Evolutionary conservation across 129 eudicot species (phyloP).

Genomic region (Chrysanthemum seticuspe): DNA sequence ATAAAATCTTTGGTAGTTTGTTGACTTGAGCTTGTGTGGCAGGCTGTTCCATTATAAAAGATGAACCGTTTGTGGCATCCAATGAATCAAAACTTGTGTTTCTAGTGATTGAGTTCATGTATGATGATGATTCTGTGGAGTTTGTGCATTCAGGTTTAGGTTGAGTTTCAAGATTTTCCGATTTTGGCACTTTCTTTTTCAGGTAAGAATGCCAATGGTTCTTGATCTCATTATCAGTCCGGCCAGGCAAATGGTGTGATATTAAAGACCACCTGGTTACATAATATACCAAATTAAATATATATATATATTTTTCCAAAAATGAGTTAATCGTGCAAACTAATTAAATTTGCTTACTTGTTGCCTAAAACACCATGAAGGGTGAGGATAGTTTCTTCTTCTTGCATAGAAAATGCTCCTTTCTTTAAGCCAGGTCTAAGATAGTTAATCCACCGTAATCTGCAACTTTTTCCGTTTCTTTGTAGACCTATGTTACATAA

Average conservation of each 20-base stretch:
- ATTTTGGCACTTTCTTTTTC: slow-evolving; percentile 43
- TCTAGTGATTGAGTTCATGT: slow-evolving; percentile 30
- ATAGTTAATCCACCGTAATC: slow-evolving; percentile 93
- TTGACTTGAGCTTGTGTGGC: slow-evolving; percentile 26
- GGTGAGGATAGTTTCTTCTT: slow-evolving; percentile 57
- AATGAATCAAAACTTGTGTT: slow-evolving; percentile 37
- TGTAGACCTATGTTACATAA: slow-evolving; percentile 51
- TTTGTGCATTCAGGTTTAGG: slow-evolving; percentile 25
- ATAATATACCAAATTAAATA: background rate
- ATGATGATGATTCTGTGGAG: slow-evolving; percentile 32
- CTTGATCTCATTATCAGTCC: slow-evolving; percentile 84
- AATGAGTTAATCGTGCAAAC: background rate
- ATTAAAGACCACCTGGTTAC: slow-evolving; percentile 73
- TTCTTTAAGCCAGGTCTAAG: slow-evolving; percentile 79
- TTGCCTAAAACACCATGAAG: slow-evolving; percentile 79
- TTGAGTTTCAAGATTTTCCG: slow-evolving; percentile 24
- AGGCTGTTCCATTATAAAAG: slow-evolving; percentile 22
- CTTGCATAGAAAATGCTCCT: slow-evolving; percentile 57
- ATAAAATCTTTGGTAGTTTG: slow-evolving; percentile 57
- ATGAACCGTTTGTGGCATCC: slow-evolving; percentile 23
- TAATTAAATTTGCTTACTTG: slow-evolving; percentile 51
- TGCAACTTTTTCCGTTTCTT: slow-evolving; percentile 88
- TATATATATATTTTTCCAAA: background rate
- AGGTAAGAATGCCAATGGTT: slow-evolving; percentile 81
- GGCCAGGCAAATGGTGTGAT: slow-evolving; percentile 78